Evolutionary conservation across 2,329 filamentous ascomycete species (phyloP).

Genomic region (Fusarium coicis): DNA sequence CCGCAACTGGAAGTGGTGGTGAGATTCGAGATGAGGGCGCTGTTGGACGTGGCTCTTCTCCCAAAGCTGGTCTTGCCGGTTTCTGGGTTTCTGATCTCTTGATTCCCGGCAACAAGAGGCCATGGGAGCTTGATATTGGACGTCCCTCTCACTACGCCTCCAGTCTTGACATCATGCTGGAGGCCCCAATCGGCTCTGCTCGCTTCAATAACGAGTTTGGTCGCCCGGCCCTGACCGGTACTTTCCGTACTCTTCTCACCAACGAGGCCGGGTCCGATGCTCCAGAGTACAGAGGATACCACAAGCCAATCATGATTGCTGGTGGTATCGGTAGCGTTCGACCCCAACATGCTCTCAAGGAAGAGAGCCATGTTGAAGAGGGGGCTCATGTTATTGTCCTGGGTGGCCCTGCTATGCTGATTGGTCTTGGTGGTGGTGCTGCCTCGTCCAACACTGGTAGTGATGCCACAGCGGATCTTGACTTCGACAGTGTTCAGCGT

Average conservation of each 20-base stretch:
- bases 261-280: conserved; percentile 57
- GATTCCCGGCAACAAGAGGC: conserved; percentile 83
- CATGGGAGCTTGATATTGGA: conserved; percentile 93
- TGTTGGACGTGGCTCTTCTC: conserved; percentile 89
- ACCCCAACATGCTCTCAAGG: conserved; percentile 90
- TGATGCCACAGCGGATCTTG: conserved; percentile 89
- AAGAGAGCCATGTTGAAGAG: conserved; percentile 79
- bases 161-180: conserved; percentile 96
- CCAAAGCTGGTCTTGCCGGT: conserved; percentile 90
- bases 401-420: conserved; percentile 96
- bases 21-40: conserved; percentile 97
- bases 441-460: conserved; percentile 91
- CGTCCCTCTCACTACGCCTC: conserved; percentile 93
- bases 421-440: conserved; percentile 93
- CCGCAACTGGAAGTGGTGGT: conserved; percentile 93
- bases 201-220: conserved; percentile 99
- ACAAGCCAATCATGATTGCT: conserved; percentile 99
- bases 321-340: conserved; percentile 93
- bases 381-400: conserved; percentile 94
- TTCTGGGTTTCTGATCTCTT: conserved; percentile 96
- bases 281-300: conserved; percentile 86
- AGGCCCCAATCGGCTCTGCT: conserved; percentile 94
- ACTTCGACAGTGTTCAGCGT: conserved; percentile 96
- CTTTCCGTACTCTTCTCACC: conserved; percentile 89
- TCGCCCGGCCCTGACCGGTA: conserved; percentile 85